Evolutionary conservation across 2,329 filamentous ascomycete genomes (phyloP), one percentile per base, ranked within the genome.

Genomic region (Apiospora malaysiana): DNA sequence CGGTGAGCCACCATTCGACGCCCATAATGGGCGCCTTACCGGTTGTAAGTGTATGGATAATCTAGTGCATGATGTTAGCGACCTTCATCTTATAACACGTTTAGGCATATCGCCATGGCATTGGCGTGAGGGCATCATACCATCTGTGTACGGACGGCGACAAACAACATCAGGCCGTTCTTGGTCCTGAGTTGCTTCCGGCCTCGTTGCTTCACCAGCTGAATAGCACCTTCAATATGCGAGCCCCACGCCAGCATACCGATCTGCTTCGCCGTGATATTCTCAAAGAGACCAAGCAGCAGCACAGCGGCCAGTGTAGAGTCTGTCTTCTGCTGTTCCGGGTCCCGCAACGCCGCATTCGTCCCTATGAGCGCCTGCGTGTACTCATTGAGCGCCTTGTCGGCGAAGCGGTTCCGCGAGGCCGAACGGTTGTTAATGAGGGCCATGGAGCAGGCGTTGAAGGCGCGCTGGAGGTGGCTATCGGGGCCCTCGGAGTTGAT

Each of bases 141-240:
- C 85, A 91, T 90, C 73, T 91, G 88, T 1, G 86, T 88, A 70
- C 89, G 83, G 21, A 91, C 89, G 9, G 87, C 86, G 67, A 88
- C 83, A 76, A 91, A 91, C 18, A 91, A 82, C 70, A 85, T 82
- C 43, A 87, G 77, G 0, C 89, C 89, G 2, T 83, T 81, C 77
- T 85, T 86, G 18, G 87, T 89, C 56, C 82, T 81, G 12, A 89
- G 77, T 74, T 90, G 88, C 73, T 86, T 85, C 74, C 84, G 85
- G 5, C 89, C 88, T 65, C 89, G 85, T 12, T 86, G 84, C 76
- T 87, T 88, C 69, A 89, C 87, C 1, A 91, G 81, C 73, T 89
- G 86, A 43, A 91, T 86, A n/a, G 89, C 89, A 3, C 89, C 89
- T 72, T 90, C 87, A n/a, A 88, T 85, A 74, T 91, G 89, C 12